Evolutionary conservation across 345 rosid genomes (phyloP).

Genomic region (Aquilaria malaccensis): DNA sequence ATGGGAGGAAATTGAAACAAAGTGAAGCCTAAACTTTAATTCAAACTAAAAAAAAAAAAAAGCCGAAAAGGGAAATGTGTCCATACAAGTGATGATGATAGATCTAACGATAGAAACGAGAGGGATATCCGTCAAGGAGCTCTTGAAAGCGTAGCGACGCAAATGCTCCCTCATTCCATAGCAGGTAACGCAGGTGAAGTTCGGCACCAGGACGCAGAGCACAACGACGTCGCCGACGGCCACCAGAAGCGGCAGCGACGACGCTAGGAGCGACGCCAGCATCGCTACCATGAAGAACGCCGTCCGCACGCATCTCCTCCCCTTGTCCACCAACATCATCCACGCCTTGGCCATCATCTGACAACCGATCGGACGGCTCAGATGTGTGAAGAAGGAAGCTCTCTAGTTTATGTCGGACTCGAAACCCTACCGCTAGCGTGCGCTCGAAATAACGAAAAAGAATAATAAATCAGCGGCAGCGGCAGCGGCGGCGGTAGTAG

Average conservation of each 20-base stretch:
- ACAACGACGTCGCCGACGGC: constrained; percentile 65
- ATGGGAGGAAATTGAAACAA: too few species aligned
- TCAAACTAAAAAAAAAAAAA: background rate
- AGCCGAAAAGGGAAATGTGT: background rate
- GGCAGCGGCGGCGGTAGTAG: constrained; percentile 10
- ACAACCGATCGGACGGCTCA: constrained; percentile 1
- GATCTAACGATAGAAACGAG: constrained; percentile 83
- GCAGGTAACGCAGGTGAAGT: constrained; percentile 73
- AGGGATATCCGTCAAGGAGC: constrained; percentile 78
- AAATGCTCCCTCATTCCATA: constrained; percentile 57
- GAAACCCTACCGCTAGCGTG: constrained; percentile 29
- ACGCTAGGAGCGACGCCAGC: constrained; percentile 73
- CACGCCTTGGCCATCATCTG: constrained; percentile 37
- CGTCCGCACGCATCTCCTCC: constrained; percentile 59
- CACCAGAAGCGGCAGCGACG: constrained; percentile 80
- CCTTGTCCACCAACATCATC: constrained; percentile 52
- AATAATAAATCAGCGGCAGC: background rate
- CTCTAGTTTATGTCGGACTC: constrained; percentile 16
- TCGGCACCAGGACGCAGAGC: constrained; percentile 56
- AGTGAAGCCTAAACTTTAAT: too few species aligned
- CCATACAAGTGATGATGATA: constrained; percentile 62
- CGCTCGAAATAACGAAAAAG: constrained; percentile 1
- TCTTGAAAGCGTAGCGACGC: constrained; percentile 57
- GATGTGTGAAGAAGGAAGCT: background rate
- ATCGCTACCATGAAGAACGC: constrained; percentile 83